Evolutionary conservation across 1,284 basidiomycete species (phyloP).

Genomic region (Ganoderma meredithae): DNA sequence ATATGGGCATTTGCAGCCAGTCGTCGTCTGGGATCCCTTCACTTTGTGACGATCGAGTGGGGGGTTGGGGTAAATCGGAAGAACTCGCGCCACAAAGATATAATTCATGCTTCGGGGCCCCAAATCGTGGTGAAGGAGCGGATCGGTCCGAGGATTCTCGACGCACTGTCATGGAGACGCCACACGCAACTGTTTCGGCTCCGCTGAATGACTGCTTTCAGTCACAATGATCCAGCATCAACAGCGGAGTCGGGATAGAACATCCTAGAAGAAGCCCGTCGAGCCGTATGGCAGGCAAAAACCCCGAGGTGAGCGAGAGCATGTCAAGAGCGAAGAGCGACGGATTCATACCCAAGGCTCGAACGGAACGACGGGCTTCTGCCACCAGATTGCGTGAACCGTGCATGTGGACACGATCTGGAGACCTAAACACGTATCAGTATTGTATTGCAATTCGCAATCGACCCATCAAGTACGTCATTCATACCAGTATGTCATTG

Average conservation of each 20-base stretch:
- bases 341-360: background rate
- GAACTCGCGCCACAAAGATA: background rate
- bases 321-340: background rate
- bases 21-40: background rate
- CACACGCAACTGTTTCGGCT: background rate
- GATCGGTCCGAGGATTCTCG: background rate
- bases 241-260: background rate
- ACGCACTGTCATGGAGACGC: background rate
- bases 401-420: constrained; percentile 3
- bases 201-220: background rate
- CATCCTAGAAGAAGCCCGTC: background rate
- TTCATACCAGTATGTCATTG: background rate
- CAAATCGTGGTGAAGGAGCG: background rate
- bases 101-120: background rate
- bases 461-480: background rate
- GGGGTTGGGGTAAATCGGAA: background rate
- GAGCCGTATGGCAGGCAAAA: background rate
- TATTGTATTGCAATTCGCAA: background rate
- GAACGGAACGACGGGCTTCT: background rate
- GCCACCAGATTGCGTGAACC: background rate
- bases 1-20: background rate
- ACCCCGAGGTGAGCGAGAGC: background rate
- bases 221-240: background rate
- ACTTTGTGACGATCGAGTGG: background rate
- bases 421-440: background rate